Evolutionary conservation across 192 early-diverging fungal genomes (phyloP), one percentile per base, ranked within the genome.

Genomic region (Coemansia sp.): DNA sequence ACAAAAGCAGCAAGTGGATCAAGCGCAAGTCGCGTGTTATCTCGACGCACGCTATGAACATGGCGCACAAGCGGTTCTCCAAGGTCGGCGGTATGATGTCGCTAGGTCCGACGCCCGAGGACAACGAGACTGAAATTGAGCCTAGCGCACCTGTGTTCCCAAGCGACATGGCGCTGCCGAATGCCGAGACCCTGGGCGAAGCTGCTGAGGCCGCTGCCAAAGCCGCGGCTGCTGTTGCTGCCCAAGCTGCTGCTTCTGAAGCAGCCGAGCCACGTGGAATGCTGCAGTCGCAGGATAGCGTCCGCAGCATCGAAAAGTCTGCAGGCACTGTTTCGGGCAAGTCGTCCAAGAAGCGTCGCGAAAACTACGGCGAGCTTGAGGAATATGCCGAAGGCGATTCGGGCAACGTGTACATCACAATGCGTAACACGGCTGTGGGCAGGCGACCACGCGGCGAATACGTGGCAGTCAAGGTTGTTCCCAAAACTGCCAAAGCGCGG

Each of bases 331-430:
- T 61, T 11, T 67, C 74, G 29, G 63, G 62, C 49, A 81, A 80
- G 56, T 75, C 72, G 48, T 74, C 72, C 29, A 72, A 63, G 78
- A 72, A 72, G 67, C 73, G 72, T 50, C 66, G 79, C 55, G 73
- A 76, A 36, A 81, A 81, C 73, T 81, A 81, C 29, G 79, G 72
- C 49, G 75, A 82, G 66, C 72, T 82, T 40, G 83, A 84, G 34
- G 75, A 77, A 55, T 84, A 77, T 42, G 83, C 83, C 1, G 83
- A 81, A 56, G 83, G 83, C 65, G 83, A 84, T 61, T 84, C 67
- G 0, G 83, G 83, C 60, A 80, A 75, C 49, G 71, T 84, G 56
- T 84, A 66, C 45, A 65, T 75, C 34, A 67, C 82, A 30, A 54
- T 57, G 58, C 74, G 77, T 61, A 73, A 69, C 34, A 48, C 64